These are phyloP conservation scores for Blastobotrys raffinosifermentans DNA, from an alignment of 1,139 yeast genomes.

Conservation along the genomic window DNA sequence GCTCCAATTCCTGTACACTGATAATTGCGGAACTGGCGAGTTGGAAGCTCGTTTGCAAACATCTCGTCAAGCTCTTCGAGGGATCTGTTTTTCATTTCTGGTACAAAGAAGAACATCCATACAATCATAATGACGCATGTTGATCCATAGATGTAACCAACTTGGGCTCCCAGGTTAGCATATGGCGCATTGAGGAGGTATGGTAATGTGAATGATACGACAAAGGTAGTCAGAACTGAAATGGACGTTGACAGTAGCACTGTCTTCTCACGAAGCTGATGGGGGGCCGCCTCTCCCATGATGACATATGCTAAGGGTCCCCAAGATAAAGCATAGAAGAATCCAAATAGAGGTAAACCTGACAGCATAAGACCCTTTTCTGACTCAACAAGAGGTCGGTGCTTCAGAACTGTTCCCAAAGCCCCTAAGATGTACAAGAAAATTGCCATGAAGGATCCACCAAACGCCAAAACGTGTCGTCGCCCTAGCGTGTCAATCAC, in stretches of 20 bases:
- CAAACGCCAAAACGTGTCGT: slow-evolving; percentile 9
- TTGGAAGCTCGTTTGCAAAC: slow-evolving; percentile 6
- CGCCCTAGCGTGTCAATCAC: slow-evolving; percentile 12
- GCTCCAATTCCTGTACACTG: slow-evolving; percentile 6
- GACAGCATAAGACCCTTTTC: slow-evolving; percentile 1
- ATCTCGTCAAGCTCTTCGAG: slow-evolving; percentile 7
- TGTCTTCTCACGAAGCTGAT: slow-evolving; percentile 12
- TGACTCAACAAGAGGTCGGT: not conserved
- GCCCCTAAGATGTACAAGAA: slow-evolving; percentile 11
- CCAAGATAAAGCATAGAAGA: slow-evolving; percentile 10
- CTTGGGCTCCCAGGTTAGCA: slow-evolving; percentile 13
- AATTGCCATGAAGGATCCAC: slow-evolving; percentile 10
- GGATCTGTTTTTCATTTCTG: slow-evolving; percentile 4
- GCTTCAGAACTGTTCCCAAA: slow-evolving; percentile 4
- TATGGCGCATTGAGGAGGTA: slow-evolving; percentile 12
- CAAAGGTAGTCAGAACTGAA: slow-evolving; percentile 11
- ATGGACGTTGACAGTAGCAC: slow-evolving; percentile 8
- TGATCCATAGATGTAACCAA: slow-evolving; percentile 12
- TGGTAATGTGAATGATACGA: slow-evolving; percentile 12
- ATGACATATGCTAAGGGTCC: slow-evolving; percentile 12
- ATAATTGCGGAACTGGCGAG: slow-evolving; percentile 6
- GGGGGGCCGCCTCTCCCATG: slow-evolving; percentile 11
- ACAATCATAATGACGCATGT: slow-evolving; percentile 4
- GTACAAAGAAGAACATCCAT: slow-evolving; percentile 2
- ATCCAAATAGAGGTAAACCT: slow-evolving; percentile 1